Base-by-base conservation (phyloP, 352 stramenopile genomes). In the Phytopythium aichiense region DNA sequence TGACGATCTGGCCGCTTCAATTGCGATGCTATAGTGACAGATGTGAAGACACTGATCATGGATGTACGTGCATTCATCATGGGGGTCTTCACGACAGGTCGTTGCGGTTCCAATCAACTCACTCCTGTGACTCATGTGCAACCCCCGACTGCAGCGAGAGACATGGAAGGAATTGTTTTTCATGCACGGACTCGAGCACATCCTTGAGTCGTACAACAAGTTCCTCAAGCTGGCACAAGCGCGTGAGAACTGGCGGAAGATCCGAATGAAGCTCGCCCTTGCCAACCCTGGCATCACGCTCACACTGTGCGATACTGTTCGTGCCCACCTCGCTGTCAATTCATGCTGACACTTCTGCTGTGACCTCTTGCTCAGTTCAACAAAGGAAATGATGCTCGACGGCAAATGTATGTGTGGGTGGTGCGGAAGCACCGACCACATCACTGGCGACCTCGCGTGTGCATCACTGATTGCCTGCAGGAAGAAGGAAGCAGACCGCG, bases 361-460 rank as follows among this genome's bases (percentile, higher is more conserved):
- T 12, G 30, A 18, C 42, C 9, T 0, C 7, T 30, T 22, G 28
- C 15, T 23, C 59, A 94, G 85, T 30, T 89, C 85, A 0, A 92
- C 85, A 7, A 89, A 87, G 49, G 73, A 74, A 25, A 92, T 94
- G 85, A 92, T 94, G 85, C 76, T 87, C 62, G 83, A 94, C 43
- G 85, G 79, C n/a, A 84, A 88, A 56, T 91, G 82, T 38, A 74
- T 91, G 40, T 94, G 85, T 46, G 79, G 79, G 12, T 94, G 85
- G 85, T 94, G 85, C 49, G 85, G 85, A 33, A 90, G 79, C 38
- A 55, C 64, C 8, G 79, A 91, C 23, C 85, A 94, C 58, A 90
- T 81, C 30, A 92, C 85, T 33, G 85, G 85, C 40, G 74, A 88
- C 53, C 4, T 60, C 9, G 64, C 55, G 7, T 92, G 83, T 43